Percentiles rank a stretch among this genome's conserved stretches.
These are phyloP conservation scores for Malus asiatica DNA, from an alignment of 306 rosid genomes.

Conservation along the genomic window DNA sequence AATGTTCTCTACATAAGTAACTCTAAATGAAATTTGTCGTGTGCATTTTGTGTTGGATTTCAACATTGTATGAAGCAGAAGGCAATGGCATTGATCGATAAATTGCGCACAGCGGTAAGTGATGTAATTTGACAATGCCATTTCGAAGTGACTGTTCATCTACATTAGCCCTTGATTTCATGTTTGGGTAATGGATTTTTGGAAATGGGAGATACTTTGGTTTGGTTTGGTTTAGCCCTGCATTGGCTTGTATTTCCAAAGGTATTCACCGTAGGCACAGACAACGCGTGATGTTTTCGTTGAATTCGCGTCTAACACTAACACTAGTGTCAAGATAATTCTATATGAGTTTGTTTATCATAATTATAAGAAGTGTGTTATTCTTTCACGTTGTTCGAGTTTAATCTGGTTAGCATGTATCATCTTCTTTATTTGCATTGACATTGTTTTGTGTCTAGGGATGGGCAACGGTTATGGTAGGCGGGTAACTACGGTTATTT, in stretches of 20 bases:
- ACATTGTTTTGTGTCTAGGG: background rate
- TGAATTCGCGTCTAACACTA: too few relatives aligned
- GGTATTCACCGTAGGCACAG: too few relatives aligned
- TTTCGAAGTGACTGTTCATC: too few relatives aligned
- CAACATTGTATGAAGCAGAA: background rate
- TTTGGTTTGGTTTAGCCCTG: too few relatives aligned
- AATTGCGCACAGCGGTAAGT: background rate
- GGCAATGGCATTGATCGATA: background rate
- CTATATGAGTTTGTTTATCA: too few relatives aligned
- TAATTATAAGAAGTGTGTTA: too few relatives aligned
- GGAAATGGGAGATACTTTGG: background rate
- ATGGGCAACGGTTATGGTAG: too few relatives aligned
- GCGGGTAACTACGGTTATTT: too few relatives aligned
- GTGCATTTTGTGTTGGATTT: background rate
- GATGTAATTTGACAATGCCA: background rate
- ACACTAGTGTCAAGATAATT: too few relatives aligned
- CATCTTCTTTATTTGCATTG: background rate
- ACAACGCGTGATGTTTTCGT: too few relatives aligned
- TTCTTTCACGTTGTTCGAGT: too few relatives aligned
- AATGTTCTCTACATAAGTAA: too few relatives aligned
- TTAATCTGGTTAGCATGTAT: background rate
- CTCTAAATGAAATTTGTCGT: background rate
- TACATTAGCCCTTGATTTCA: background rate
- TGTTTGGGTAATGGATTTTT: background rate
- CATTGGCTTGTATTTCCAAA: background rate